These are phyloP conservation scores for Agastache rugosa DNA, from an alignment of 257 asterid species.

Conservation along the genomic window DNA sequence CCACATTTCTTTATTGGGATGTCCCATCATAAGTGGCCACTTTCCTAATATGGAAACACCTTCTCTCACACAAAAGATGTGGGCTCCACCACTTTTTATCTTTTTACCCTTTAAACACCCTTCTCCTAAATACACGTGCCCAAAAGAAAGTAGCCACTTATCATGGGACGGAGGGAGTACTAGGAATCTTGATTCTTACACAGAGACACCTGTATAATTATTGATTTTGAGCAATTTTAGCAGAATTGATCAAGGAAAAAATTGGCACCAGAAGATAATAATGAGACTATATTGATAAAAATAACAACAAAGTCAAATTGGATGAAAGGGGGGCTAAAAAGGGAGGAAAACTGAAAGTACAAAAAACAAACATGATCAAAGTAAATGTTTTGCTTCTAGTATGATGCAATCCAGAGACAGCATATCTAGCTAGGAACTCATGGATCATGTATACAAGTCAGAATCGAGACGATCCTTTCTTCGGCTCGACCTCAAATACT, in stretches of 20 bases:
- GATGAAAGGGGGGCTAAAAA: not conserved
- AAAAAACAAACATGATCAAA: slow-evolving; percentile 24
- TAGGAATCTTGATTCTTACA: slow-evolving; percentile 25
- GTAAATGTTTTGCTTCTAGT: not conserved
- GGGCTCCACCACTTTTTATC: too few relatives aligned
- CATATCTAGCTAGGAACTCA: slow-evolving; percentile 27
- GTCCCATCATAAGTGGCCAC: too few relatives aligned
- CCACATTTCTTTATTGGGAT: too few relatives aligned
- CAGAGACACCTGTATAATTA: slow-evolving; percentile 15
- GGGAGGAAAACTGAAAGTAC: slow-evolving; percentile 15
- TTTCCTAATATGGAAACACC: too few relatives aligned
- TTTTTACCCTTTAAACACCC: too few relatives aligned
- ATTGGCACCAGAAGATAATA: not conserved
- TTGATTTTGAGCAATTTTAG: not conserved
- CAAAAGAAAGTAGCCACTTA: too few relatives aligned
- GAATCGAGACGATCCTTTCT: slow-evolving; percentile 65
- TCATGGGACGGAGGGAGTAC: too few relatives aligned
- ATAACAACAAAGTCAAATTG: slow-evolving; percentile 24
- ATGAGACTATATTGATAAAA: slow-evolving; percentile 24
- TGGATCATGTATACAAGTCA: slow-evolving; percentile 74
- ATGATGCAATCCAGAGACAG: slow-evolving; percentile 6
- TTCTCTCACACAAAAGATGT: too few relatives aligned
- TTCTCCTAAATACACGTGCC: too few relatives aligned
- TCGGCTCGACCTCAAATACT: slow-evolving; percentile 51
- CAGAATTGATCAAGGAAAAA: not conserved